Evolutionary conservation across 192 early-diverging fungal species (phyloP), one percentile per base, ranked within the genome.

Genomic region (Backusella parvicylindrica): DNA sequence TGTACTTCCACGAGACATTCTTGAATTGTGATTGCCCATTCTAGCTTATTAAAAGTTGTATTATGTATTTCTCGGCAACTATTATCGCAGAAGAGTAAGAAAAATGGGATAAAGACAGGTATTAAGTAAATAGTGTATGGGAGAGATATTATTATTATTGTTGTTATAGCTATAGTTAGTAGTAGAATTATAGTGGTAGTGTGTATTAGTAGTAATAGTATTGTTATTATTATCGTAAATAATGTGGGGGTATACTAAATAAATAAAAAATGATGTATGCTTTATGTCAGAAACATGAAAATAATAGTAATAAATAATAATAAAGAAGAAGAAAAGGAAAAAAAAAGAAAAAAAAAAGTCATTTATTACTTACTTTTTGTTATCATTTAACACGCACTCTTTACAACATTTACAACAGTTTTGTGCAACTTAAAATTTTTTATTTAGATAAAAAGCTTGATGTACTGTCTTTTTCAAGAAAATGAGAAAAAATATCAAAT

Each of bases 1-100:
- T 21, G 64, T 69, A 23, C 31, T 56, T 11, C 71, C 47, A 6
- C 63, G 49, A 50, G 72, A 71, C 16, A 78, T 32, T 8, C 77
- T 65, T 36, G 77, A 78, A 30, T 72, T 26, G 23, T 73, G 71
- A 56, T 78, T 78, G 1, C 77, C 77, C 77, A 78, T 78, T 33
- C 13, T 28, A n/a, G 40, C 13, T 41, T 47, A 47, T 47, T 16
- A 15, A 1, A n/a, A n/a, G 43, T n/a, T n/a, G 13, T 41, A 5
- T 3, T 16, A 15, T 12, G 16, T 47, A 47, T 47, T 47, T 47
- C 43, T 47, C 43, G 43, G 43, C 6, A 18, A 47, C 43, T 47
- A 8, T 47, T 47, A 47, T 47, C 6, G n/a, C n/a, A n/a, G n/a
- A n/a, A n/a, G n/a, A n/a, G n/a, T n/a, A n/a, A n/a, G n/a, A n/a